Percentiles rank a stretch among this genome's conserved stretches.
These are phyloP conservation scores for Penicillium fimorum DNA, from an alignment of 495 filamentous ascomycete species.

Conservation along the genomic window DNA sequence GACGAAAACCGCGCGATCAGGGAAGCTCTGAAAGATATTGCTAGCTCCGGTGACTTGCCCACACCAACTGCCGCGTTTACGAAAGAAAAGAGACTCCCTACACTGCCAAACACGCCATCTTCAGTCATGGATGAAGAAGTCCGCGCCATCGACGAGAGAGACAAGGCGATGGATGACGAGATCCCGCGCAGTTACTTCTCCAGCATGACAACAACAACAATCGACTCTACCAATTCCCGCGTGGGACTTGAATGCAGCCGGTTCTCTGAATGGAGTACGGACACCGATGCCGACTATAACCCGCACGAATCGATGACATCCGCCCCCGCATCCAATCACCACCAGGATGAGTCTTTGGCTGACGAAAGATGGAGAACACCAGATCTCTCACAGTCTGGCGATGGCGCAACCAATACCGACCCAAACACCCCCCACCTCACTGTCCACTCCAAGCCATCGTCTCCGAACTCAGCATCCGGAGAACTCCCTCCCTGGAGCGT, in stretches of 20 bases:
- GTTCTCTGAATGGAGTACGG: slow-evolving; percentile 51
- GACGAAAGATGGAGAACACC: slow-evolving; percentile 28
- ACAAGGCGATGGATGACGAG: slow-evolving; percentile 36
- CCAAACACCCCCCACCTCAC: slow-evolving; percentile 44
- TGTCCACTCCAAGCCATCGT: slow-evolving; percentile 36
- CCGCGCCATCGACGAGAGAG: slow-evolving; percentile 39
- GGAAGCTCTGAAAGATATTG: slow-evolving; percentile 10
- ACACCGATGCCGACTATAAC: slow-evolving; percentile 34
- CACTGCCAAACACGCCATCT: slow-evolving; percentile 47
- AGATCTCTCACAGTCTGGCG: slow-evolving; percentile 26
- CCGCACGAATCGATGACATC: slow-evolving; percentile 44
- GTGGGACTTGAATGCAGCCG: slow-evolving; percentile 37
- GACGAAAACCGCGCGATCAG: slow-evolving; percentile 15
- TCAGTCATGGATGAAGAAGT: slow-evolving; percentile 51
- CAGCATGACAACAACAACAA: slow-evolving; percentile 41
- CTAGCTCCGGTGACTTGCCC: slow-evolving; percentile 19
- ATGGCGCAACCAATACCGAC: slow-evolving; percentile 29
- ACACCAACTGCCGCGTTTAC: slow-evolving; percentile 33
- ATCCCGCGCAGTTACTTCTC: slow-evolving; percentile 44
- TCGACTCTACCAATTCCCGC: slow-evolving; percentile 30
- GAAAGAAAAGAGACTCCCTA: slow-evolving; percentile 45
- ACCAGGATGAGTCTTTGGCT: slow-evolving; percentile 18
- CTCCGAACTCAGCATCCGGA: slow-evolving; percentile 33
- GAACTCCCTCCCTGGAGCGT: slow-evolving; percentile 32
- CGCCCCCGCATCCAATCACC: slow-evolving; percentile 33